Evolutionary conservation across 169 alveolate species (phyloP).

Genomic region (Cryptosporidium bovis): DNA sequence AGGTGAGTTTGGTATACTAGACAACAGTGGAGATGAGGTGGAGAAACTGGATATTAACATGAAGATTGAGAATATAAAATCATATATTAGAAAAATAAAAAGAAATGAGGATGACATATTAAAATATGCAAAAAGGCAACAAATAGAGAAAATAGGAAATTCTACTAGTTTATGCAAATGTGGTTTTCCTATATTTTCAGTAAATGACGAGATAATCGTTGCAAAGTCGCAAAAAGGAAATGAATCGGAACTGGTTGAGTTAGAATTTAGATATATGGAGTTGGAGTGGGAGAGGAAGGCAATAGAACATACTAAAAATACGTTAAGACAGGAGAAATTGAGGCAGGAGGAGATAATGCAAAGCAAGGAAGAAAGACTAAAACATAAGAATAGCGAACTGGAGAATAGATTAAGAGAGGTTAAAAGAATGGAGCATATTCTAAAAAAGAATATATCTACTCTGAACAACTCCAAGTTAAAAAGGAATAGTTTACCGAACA

Average conservation of each 20-base stretch:
- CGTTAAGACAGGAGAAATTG: conserved; percentile 19
- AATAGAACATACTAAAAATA: conserved; percentile 3
- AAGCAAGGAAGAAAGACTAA: conserved; percentile 26
- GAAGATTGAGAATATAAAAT: conserved; percentile 3
- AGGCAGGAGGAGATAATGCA: conserved; percentile 20
- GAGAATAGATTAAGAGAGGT: conserved; percentile 31
- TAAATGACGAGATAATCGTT: conserved; percentile 19
- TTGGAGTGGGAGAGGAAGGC: conserved; percentile 52
- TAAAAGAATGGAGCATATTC: conserved; percentile 27
- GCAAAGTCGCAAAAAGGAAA: conserved; percentile 1
- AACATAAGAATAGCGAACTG: background rate
- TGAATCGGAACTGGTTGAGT: conserved; percentile 18
- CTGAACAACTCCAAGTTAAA: background rate
- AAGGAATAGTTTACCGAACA: conserved; percentile 7
- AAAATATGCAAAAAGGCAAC: background rate
- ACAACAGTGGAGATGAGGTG: background rate
- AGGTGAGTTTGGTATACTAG: conserved; percentile 8
- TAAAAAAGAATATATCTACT: background rate
- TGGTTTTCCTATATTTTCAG: conserved; percentile 32
- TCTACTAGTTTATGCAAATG: conserved; percentile 30
- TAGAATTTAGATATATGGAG: conserved; percentile 50
- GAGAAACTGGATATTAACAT: background rate
- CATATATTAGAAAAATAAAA: background rate
- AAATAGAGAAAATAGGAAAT: conserved; percentile 12
- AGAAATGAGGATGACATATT: conserved; percentile 7